Conservation (phyloP, 768 basidiomycete species). For the Boletus sp. region DNA sequence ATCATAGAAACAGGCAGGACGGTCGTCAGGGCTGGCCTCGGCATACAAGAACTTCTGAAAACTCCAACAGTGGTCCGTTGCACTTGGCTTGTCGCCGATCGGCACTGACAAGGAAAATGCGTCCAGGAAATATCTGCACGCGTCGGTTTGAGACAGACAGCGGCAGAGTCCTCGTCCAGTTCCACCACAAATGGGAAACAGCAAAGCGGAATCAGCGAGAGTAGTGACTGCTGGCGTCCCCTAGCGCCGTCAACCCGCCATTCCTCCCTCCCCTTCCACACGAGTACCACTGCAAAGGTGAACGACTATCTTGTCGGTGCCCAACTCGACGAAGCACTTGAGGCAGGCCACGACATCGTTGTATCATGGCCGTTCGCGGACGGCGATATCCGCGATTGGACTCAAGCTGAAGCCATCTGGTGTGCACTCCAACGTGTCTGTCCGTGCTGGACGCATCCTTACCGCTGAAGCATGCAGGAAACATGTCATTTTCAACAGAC, state of each 20-base stretch:
- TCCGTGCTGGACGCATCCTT: constrained; percentile 1
- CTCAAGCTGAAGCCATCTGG: constrained; percentile 88
- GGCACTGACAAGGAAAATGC: background rate
- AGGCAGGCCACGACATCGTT: constrained; percentile 66
- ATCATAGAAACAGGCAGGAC: constrained; percentile 78
- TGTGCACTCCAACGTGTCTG: constrained; percentile 30
- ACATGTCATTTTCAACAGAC: constrained; percentile 69
- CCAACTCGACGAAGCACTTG: constrained; percentile 76
- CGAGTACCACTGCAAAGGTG: constrained; percentile 46
- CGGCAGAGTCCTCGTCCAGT: constrained; percentile 30
- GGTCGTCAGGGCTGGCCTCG: constrained; percentile 68
- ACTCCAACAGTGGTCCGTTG: constrained; percentile 69
- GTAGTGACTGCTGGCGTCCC: constrained; percentile 28
- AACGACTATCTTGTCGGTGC: constrained; percentile 82
- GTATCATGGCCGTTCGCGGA: constrained; percentile 83
- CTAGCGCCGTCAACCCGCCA: constrained; percentile 46
- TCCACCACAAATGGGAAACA: constrained; percentile 22
- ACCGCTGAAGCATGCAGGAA: constrained; percentile 53
- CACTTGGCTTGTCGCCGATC: background rate
- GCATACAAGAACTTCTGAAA: constrained; percentile 75
- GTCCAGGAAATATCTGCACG: constrained; percentile 76
- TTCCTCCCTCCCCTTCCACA: constrained; percentile 44
- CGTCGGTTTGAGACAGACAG: constrained; percentile 61
- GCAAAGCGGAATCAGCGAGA: constrained; percentile 13
- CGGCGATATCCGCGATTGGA: constrained; percentile 71